phyloP scores from a whole-genome alignment of 805 yeast genomes.

The Priceomyces haplophilus region DNA sequence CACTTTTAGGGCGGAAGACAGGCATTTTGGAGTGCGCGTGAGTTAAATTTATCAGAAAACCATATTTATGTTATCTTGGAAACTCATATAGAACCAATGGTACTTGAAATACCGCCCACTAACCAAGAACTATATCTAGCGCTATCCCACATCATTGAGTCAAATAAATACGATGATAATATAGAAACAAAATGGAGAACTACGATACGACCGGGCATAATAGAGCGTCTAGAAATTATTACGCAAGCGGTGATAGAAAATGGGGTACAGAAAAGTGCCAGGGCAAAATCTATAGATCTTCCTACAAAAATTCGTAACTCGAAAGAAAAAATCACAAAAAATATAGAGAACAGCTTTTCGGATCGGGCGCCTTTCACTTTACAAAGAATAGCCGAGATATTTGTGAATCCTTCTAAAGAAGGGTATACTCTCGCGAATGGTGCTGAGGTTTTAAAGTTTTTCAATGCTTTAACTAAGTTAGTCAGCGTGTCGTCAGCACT shows the following conservation, averaged over 20 bases:
- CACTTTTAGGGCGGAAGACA: no score
- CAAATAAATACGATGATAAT: conserved; percentile 3
- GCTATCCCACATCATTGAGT: not conserved
- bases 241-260: conserved; percentile 5
- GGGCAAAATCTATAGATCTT: not conserved
- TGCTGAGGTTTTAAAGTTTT: conserved; percentile 38
- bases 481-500: conserved; percentile 28
- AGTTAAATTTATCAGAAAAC: not conserved
- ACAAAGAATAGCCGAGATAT: conserved; percentile 44
- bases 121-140: not conserved
- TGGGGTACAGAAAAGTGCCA: conserved; percentile 9
- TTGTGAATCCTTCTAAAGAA: conserved; percentile 36
- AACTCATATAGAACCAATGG: not conserved
- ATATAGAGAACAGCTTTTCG: conserved; percentile 25
- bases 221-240: conserved; percentile 7
- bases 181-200: conserved; percentile 9
- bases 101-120: conserved; percentile 5
- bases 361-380: conserved; percentile 48
- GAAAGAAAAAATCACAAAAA: conserved; percentile 30
- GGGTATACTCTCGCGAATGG: conserved; percentile 30
- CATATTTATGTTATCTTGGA: not conserved
- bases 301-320: not conserved
- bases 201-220: conserved; percentile 10
- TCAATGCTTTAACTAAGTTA: conserved; percentile 39
- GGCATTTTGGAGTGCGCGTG: not conserved